Evolutionary conservation across 1,284 basidiomycete genomes (phyloP), one percentile per base, ranked within the genome.

Genomic region (Ceratobasidium theobromae): DNA sequence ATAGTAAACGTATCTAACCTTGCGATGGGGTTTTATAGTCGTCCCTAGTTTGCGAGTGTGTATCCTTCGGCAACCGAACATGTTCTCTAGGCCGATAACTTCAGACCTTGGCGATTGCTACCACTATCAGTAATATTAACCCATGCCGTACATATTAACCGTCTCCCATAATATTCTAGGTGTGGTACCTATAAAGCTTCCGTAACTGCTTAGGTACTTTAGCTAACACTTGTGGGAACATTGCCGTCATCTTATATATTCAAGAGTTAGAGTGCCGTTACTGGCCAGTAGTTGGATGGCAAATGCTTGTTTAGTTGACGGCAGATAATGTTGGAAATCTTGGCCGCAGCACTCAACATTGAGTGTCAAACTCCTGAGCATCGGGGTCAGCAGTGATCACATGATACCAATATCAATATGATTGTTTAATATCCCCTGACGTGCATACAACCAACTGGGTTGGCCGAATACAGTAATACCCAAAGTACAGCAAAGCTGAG

Each of bases 1-100:
- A 43, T 23, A 14, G 9, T 23, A 45, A 4, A 45, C 30, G 1
- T 23, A 11, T 14, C 25, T 30, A 9, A 18, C n/a, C 14, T 8
- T 28, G 32, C 41, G 2, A 41, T 27, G 40, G 54, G 4, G 18
- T 57, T 57, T 57, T 57, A 57, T 57, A n/a, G 28, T 32, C 40
- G 6, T 6, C 43, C 18, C 43, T 6, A 21, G 8, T 45, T 45
- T 6, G 18, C 43, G 18, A 9, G 18, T n/a, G 18, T 21, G 18
- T 45, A 45, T 9, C 43, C 18, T 45, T 45, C 43, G 43, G 43
- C 43, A n/a, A 21, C 5, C 5, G 5, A 21, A 45, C 6, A 21
- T n/a, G 18, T 11, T n/a, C 43, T 11, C 18, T 21, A 21, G 6
- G 18, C 8, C 9, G 9, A n/a, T 45, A 45, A 45, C 18, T 45